Percentiles rank a stretch among this genome's conserved stretches.
phyloP scores from a whole-genome alignment of 768 basidiomycete genomes.

The Pholiota microspora region DNA sequence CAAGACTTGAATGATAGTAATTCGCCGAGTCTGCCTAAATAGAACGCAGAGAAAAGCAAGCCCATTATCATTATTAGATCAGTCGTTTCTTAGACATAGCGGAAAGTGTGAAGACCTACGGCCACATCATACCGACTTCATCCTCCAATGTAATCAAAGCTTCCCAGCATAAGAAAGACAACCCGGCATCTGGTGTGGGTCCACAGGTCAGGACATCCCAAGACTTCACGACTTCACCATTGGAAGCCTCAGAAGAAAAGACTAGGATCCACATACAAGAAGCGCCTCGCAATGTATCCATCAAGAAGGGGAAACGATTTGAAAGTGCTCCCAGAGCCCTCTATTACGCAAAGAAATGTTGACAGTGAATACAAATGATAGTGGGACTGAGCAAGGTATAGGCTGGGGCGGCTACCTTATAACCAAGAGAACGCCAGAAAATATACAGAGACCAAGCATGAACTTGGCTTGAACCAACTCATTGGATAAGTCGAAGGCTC shows the following conservation, averaged over 20 bases:
- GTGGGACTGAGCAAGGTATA: background rate
- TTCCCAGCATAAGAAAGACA: background rate
- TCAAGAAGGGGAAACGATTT: background rate
- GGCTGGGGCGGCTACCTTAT: background rate
- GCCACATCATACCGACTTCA: background rate
- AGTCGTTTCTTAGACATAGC: no score
- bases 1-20: slow-evolving; percentile 16
- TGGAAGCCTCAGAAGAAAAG: background rate
- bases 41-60: background rate
- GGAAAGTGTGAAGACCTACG: no score
- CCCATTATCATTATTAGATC: no score
- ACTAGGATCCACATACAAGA: slow-evolving; percentile 20
- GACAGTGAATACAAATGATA: background rate
- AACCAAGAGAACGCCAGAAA: background rate
- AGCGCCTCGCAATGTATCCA: slow-evolving; percentile 14
- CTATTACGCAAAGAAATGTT: background rate
- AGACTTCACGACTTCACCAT: no score
- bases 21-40: slow-evolving; percentile 9
- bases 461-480: no score
- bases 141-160: background rate
- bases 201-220: background rate
- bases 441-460: no score
- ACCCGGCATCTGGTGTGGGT: background rate
- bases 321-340: background rate
- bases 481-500: background rate